Evolutionary conservation across 176 grass and related monocot genomes (phyloP).

Genomic region (Phragmites australis): DNA sequence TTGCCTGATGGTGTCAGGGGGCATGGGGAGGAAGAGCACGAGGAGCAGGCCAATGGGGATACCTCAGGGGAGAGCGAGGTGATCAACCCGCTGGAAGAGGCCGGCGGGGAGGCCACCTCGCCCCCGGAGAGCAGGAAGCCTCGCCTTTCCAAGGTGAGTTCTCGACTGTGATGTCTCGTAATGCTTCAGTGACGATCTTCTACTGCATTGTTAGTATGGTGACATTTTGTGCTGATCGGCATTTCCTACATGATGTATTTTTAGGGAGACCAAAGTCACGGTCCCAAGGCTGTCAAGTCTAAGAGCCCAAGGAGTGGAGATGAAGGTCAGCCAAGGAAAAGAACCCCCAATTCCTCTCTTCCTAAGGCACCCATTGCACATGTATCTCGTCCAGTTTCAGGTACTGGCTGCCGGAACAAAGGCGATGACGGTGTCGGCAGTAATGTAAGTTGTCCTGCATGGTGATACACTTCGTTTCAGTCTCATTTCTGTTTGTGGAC

Average conservation of each 20-base stretch:
- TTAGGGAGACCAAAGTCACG: slow-evolving; percentile 43
- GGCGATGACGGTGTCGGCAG: slow-evolving; percentile 15
- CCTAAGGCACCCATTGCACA: slow-evolving; percentile 27
- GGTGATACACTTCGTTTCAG: slow-evolving; percentile 7
- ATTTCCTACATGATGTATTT: slow-evolving; percentile 11
- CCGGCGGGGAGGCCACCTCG: slow-evolving; percentile 42
- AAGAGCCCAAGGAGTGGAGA: slow-evolving; percentile 48
- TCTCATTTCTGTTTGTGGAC: neutral
- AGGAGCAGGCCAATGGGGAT: slow-evolving; percentile 36
- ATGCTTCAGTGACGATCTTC: neutral
- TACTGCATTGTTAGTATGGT: neutral
- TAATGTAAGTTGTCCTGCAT: slow-evolving; percentile 33
- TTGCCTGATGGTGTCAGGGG: slow-evolving; percentile 15
- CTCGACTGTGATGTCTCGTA: neutral
- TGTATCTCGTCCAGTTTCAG: slow-evolving; percentile 18
- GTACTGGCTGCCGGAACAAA: slow-evolving; percentile 7
- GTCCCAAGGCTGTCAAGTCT: slow-evolving; percentile 43
- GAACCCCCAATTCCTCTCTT: slow-evolving; percentile 29
- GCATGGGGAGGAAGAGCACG: slow-evolving; percentile 12
- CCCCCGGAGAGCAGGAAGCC: slow-evolving; percentile 36
- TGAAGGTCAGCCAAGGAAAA: slow-evolving; percentile 43
- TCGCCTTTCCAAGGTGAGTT: slow-evolving; percentile 39
- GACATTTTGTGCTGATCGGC: neutral
- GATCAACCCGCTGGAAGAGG: slow-evolving; percentile 57
- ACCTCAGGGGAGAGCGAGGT: slow-evolving; percentile 50